These are phyloP conservation scores for Cyberlindnera galapagoensis DNA, from an alignment of 805 yeast genomes.

Conservation along the genomic window DNA sequence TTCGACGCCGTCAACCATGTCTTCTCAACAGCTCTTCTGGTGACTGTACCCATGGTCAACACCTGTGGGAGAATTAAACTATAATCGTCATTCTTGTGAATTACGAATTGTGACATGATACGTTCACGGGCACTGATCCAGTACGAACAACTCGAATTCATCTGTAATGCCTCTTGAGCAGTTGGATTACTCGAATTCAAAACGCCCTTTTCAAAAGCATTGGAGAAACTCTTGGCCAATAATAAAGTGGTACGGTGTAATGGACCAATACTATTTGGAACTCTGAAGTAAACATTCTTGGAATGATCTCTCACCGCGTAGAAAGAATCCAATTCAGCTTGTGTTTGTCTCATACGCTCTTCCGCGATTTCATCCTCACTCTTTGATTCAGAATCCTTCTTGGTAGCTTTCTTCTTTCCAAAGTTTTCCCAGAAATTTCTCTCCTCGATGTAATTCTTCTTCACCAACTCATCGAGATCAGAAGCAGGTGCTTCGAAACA, in stretches of 20 bases:
- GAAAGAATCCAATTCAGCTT: constrained; percentile 5
- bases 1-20: constrained; percentile 98
- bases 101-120: constrained; percentile 79
- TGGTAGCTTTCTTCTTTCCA: constrained; percentile 8
- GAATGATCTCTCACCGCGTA: constrained; percentile 6
- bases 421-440: constrained; percentile 11
- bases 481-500: constrained; percentile 55
- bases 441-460: constrained; percentile 28
- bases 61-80: constrained; percentile 72
- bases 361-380: constrained; percentile 4
- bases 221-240: constrained; percentile 68
- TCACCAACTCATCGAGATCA: constrained; percentile 25
- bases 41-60: constrained; percentile 92
- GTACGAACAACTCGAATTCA: constrained; percentile 77
- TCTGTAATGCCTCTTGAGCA: constrained; percentile 73
- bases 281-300: constrained; percentile 42
- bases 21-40: constrained; percentile 93
- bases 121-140: constrained; percentile 92
- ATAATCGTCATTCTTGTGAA: constrained; percentile 36
- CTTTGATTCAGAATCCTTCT: constrained; percentile 6
- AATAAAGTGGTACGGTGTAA: constrained; percentile 64
- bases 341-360: constrained; percentile 2
- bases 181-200: constrained; percentile 63
- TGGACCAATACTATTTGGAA: constrained; percentile 89
- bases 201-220: constrained; percentile 66